Base-by-base conservation (phyloP, 2,329 filamentous ascomycete species). In the Proliferodiscus dingleyae region DNA sequence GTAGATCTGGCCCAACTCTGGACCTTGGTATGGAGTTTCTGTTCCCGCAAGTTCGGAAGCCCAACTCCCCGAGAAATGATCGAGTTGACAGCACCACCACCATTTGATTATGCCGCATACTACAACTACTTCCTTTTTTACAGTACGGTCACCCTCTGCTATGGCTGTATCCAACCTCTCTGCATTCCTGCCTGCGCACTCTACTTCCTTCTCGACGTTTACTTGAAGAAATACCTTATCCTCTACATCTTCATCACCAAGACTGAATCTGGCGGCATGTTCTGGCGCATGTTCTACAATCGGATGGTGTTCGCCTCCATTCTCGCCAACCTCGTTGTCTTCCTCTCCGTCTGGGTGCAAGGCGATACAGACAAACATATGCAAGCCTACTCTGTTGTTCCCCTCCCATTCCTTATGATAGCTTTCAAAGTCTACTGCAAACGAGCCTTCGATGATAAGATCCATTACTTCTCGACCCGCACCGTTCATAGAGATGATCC, bases 41-140 rank as follows among this genome's bases (percentile, higher is more conserved):
- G 93, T 64, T 79, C 84, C 51, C 84, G 89, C 62, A 91, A 84
- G 45, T 93, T 96, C 59, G 78, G 87, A 21, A 85, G 81, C 50
- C 91, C 91, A 3, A 97, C 93, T 2, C 93, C 93, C 4, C 78
- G 93, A 56, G 85, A 95, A 64, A 73, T 93, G 56, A 97, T 97
- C 56, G 88, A 95, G 65, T 79, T 93, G 61, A 95, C 90, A 1
- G 93, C 93, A 3, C 93, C 93, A 1, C 90, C 88, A 2, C 74
- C 87, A 0, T 96, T 98, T 64, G 90, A 97, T 57, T 97, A 96
- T 61, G 89, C 93, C 47, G 89, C 81, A 57, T 97, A 97, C 69
- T 98, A 96, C 76, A 97, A 96, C 66, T 97, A 95, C 66, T 96
- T 96, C 67, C 73, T 97, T 23, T 98, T 88, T 69, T 98, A 97